These are phyloP conservation scores for Salisapilia sapeloensis DNA, from an alignment of 352 stramenopile species.

Conservation along the genomic window DNA sequence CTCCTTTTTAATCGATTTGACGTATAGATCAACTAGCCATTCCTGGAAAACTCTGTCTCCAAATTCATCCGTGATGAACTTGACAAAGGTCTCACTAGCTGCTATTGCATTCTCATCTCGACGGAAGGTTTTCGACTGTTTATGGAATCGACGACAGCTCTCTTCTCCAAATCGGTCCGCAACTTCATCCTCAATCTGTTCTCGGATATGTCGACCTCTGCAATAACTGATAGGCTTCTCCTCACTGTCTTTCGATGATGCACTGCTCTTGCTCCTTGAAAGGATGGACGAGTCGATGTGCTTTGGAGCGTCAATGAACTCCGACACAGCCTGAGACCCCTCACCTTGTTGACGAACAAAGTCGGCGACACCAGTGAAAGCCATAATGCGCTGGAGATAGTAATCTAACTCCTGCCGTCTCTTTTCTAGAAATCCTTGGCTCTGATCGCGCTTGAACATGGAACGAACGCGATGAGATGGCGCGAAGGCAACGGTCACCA, in stretches of 20 bases:
- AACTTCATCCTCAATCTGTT: conserved; percentile 57
- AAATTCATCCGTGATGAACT: conserved; percentile 30
- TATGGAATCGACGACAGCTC: conserved; percentile 52
- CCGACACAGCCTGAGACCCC: conserved; percentile 37
- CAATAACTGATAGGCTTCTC: neutral
- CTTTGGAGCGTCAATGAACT: conserved; percentile 34
- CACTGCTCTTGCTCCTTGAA: conserved; percentile 3
- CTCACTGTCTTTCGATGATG: neutral
- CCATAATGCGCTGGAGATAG: conserved; percentile 68
- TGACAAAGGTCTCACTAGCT: conserved; percentile 24
- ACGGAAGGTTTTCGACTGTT: conserved; percentile 36
- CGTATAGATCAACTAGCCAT: conserved; percentile 36
- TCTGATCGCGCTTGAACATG: conserved; percentile 64
- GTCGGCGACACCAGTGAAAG: conserved; percentile 49
- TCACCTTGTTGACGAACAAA: conserved; percentile 23
- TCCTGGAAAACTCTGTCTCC: conserved; percentile 27
- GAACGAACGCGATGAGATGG: conserved; percentile 41
- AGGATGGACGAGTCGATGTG: conserved; percentile 17
- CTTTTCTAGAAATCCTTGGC: conserved; percentile 50
- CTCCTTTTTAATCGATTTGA: conserved; percentile 27
- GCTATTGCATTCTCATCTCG: conserved; percentile 47
- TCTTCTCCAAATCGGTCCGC: conserved; percentile 21
- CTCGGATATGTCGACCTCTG: neutral
- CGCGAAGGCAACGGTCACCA: conserved; percentile 66
- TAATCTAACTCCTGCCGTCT: conserved; percentile 64